Conservation (phyloP, 345 rosid species). For the Gossypium longicalyx region DNA sequence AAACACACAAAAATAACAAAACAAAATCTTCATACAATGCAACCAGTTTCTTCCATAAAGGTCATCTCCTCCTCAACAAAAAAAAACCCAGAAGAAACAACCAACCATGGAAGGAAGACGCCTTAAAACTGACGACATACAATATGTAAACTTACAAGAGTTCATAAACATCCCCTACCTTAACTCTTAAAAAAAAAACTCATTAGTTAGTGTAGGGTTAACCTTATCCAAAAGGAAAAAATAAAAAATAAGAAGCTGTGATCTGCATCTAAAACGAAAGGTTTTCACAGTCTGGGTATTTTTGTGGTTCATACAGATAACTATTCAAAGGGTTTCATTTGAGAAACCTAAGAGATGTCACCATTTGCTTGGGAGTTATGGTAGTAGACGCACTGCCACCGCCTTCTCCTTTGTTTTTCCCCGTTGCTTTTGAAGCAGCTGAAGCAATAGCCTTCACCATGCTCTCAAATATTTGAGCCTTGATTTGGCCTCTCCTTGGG, state of each 20-base stretch:
- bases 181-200: background rate
- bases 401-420: background rate
- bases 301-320: too few relatives aligned
- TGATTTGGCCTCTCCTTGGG: constrained; percentile 23
- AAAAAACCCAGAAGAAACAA: too few relatives aligned
- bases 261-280: constrained; percentile 19
- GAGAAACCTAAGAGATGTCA: constrained; percentile 2
- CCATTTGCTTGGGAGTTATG: constrained; percentile 20
- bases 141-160: background rate
- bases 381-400: constrained; percentile 13
- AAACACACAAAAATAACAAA: too few relatives aligned
- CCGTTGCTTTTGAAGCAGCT: background rate
- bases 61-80: too few relatives aligned
- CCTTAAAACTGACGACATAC: too few relatives aligned
- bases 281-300: background rate
- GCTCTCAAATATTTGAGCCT: constrained; percentile 23
- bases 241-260: constrained; percentile 10
- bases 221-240: background rate
- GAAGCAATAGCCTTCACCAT: constrained; percentile 11
- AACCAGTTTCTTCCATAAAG: too few relatives aligned
- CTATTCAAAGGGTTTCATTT: too few relatives aligned
- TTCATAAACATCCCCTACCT: background rate
- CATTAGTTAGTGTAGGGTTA: background rate
- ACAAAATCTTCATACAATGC: too few relatives aligned
- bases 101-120: too few relatives aligned